phyloP scores from a whole-genome alignment of 257 asterid species.

The Solanum chiquidenum region DNA sequence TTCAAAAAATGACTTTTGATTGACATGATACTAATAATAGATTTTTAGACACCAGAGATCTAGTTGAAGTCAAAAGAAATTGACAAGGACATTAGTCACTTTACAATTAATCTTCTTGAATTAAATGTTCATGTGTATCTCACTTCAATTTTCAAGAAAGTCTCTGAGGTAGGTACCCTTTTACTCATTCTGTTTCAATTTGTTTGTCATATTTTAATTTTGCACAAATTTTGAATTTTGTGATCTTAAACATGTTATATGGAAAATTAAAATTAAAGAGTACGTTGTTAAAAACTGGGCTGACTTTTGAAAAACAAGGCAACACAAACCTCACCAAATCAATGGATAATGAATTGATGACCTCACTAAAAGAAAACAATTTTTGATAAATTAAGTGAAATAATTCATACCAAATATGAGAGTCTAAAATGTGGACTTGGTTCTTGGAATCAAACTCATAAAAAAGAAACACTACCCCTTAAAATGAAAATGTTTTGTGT shows the following conservation, averaged over 20 bases:
- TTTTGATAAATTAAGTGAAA: background rate
- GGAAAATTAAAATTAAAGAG: background rate
- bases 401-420: background rate
- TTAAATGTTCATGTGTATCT: background rate
- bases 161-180: background rate
- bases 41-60: background rate
- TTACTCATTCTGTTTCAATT: background rate
- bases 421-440: background rate
- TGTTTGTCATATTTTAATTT: background rate
- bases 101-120: background rate
- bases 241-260: rapidly evolving
- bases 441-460: background rate
- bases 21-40: background rate
- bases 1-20: background rate
- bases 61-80: background rate
- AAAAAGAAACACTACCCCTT: background rate
- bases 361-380: background rate
- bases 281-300: background rate
- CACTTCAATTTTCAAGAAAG: background rate
- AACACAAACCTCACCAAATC: background rate
- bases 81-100: background rate
- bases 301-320: background rate
- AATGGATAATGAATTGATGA: background rate
- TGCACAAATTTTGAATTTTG: rapidly evolving
- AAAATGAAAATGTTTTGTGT: background rate